Conservation (phyloP, 2,329 filamentous ascomycete genomes). For the Colletotrichum sp. region DNA sequence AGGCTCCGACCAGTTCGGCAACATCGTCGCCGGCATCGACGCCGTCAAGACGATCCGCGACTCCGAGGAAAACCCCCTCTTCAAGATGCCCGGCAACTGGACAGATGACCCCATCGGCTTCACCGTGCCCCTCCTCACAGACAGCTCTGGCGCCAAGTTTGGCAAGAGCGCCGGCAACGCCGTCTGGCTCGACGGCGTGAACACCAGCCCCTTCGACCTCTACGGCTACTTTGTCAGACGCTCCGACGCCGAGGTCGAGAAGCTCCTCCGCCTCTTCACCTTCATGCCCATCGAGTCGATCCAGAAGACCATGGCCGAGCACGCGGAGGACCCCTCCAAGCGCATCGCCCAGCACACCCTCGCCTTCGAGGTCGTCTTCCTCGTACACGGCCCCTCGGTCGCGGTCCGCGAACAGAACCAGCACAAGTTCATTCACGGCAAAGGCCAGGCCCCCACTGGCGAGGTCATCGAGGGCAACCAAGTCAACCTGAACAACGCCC, state of each 20-base stretch:
- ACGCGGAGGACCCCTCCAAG: conserved; percentile 70
- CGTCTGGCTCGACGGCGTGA: conserved; percentile 84
- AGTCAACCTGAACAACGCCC: conserved; percentile 48
- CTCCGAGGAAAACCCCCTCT: conserved; percentile 51
- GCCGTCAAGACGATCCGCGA: conserved; percentile 77
- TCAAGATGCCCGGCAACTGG: conserved; percentile 43
- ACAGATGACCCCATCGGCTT: conserved; percentile 76
- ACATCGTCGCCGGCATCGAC: conserved; percentile 90
- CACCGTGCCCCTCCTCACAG: conserved; percentile 89
- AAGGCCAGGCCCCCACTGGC: conserved; percentile 16
- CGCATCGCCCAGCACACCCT: conserved; percentile 83
- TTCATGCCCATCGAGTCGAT: conserved; percentile 81
- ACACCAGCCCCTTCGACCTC: conserved; percentile 84
- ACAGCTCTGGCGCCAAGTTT: conserved; percentile 85
- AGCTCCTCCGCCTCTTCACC: conserved; percentile 86
- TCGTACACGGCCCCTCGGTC: conserved; percentile 74
- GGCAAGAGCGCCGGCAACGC: conserved; percentile 96
- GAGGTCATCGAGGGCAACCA: conserved; percentile 22
- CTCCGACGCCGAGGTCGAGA: conserved; percentile 80
- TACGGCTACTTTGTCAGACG: conserved; percentile 90
- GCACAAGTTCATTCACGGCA: conserved; percentile 56
- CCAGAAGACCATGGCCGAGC: conserved; percentile 67
- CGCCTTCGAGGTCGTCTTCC: conserved; percentile 79
- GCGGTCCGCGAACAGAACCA: conserved; percentile 66
- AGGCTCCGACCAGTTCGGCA: conserved; percentile 94